phyloP scores from a whole-genome alignment of 2,329 filamentous ascomycete genomes.

The Ophiostoma sp. region DNA sequence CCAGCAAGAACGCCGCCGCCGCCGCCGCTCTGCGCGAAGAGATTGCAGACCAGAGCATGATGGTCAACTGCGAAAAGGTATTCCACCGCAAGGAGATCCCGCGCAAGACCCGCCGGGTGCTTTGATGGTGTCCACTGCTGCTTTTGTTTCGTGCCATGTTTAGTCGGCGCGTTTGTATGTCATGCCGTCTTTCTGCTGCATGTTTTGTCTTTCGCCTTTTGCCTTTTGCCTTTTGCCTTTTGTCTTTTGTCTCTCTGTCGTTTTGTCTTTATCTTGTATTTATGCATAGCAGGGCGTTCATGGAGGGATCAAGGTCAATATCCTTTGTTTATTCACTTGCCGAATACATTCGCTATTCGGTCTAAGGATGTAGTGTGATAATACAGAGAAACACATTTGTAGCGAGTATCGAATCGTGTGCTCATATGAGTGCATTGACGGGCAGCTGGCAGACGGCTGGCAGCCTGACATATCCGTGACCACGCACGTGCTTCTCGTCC shows the following conservation, averaged over 20 bases:
- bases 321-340: neutral
- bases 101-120: constrained; percentile 37
- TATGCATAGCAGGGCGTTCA: constrained; percentile 21
- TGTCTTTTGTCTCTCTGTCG: neutral
- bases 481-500: too few species aligned
- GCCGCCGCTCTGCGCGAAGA: constrained; percentile 37
- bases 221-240: too few species aligned
- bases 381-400: too few species aligned
- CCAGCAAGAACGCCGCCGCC: constrained; percentile 17
- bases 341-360: too few species aligned
- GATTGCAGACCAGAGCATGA: constrained; percentile 58
- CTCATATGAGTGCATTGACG: too few species aligned
- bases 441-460: too few species aligned
- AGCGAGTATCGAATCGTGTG: too few species aligned
- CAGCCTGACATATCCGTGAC: too few species aligned
- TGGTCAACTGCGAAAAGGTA: constrained; percentile 53
- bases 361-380: too few species aligned
- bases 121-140: neutral
- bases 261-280: neutral
- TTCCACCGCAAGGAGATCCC: constrained; percentile 51
- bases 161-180: neutral
- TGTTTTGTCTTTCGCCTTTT: too few species aligned
- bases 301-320: neutral
- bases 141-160: neutral
- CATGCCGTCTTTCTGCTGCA: too few species aligned